These are phyloP conservation scores for Thermothielavioides terrestris DNA, from an alignment of 495 filamentous ascomycete genomes.

Conservation along the genomic window DNA sequence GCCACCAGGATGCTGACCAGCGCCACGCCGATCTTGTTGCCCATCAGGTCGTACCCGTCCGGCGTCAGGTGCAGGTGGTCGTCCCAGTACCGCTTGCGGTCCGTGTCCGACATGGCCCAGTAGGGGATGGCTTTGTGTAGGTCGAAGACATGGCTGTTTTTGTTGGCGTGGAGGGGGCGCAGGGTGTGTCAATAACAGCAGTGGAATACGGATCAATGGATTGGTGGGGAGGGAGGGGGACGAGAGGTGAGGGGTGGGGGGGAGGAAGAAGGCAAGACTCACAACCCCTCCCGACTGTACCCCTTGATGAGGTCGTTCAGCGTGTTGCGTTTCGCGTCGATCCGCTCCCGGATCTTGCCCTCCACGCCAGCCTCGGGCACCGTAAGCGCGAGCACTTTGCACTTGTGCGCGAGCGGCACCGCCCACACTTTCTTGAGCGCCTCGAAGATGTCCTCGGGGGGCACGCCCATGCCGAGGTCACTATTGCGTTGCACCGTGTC, in stretches of 20 bases:
- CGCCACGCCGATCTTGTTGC: slow-evolving; percentile 41
- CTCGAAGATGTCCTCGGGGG: slow-evolving; percentile 30
- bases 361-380: slow-evolving; percentile 43
- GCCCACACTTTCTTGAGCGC: slow-evolving; percentile 39
- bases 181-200: too few relatives aligned
- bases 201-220: background rate
- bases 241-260: background rate
- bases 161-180: background rate
- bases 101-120: slow-evolving; percentile 34
- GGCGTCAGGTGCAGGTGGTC: slow-evolving; percentile 54
- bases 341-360: slow-evolving; percentile 10
- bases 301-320: slow-evolving; percentile 47
- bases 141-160: slow-evolving; percentile 44
- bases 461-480: slow-evolving; percentile 36
- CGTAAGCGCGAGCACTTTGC: slow-evolving; percentile 52
- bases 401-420: slow-evolving; percentile 34
- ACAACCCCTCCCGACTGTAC: slow-evolving; percentile 39
- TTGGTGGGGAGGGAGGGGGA: background rate
- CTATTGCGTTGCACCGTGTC: too few relatives aligned
- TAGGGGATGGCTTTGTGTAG: slow-evolving; percentile 45
- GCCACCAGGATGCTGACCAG: slow-evolving; percentile 36
- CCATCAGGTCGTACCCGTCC: slow-evolving; percentile 52
- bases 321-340: slow-evolving; percentile 32
- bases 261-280: slow-evolving; percentile 26
- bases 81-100: slow-evolving; percentile 45